A percentile compares a stretch with the other conserved stretches of the same genome.
These are phyloP conservation scores for Lipomyces yamanashiensis DNA, from an alignment of 805 yeast species.

Conservation along the genomic window DNA sequence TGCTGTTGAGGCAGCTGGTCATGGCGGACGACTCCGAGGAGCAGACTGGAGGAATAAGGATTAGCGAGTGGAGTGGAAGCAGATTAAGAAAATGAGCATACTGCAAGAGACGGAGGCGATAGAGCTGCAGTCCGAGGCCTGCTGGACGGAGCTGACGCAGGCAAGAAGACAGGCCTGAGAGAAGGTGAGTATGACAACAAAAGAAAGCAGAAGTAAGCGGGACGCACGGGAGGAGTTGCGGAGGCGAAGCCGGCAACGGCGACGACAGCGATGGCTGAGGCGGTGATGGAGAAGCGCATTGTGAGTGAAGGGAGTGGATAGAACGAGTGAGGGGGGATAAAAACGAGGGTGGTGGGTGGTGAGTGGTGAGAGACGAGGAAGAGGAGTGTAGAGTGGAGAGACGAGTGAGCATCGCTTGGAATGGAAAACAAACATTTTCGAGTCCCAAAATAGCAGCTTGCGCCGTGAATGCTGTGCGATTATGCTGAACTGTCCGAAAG, in stretches of 20 bases:
- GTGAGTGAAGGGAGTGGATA: background rate
- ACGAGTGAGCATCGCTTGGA: conserved; percentile 2
- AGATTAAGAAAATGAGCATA: background rate
- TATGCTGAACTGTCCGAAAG: conserved; percentile 8
- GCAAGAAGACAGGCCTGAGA: conserved; percentile 73
- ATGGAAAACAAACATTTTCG: conserved; percentile 11
- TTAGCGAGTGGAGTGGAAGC: background rate
- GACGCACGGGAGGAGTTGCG: conserved; percentile 73
- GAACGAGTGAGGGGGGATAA: background rate
- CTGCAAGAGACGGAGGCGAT: conserved; percentile 67
- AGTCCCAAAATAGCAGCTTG: conserved; percentile 10
- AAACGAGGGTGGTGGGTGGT: background rate
- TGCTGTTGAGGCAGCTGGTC: conserved; percentile 63
- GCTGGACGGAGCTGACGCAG: conserved; percentile 75
- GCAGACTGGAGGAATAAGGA: conserved; percentile 51
- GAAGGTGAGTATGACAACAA: background rate
- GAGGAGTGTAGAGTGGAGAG: background rate
- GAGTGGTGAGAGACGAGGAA: background rate
- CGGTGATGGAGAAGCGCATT: conserved; percentile 25
- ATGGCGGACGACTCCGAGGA: conserved; percentile 57
- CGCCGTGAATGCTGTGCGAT: background rate
- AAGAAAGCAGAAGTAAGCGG: background rate
- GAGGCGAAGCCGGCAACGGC: conserved; percentile 27
- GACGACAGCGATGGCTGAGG: conserved; percentile 49
- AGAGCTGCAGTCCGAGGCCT: conserved; percentile 58